Evolutionary conservation across 805 yeast genomes (phyloP).

Genomic region (Ogataea polymorpha): DNA sequence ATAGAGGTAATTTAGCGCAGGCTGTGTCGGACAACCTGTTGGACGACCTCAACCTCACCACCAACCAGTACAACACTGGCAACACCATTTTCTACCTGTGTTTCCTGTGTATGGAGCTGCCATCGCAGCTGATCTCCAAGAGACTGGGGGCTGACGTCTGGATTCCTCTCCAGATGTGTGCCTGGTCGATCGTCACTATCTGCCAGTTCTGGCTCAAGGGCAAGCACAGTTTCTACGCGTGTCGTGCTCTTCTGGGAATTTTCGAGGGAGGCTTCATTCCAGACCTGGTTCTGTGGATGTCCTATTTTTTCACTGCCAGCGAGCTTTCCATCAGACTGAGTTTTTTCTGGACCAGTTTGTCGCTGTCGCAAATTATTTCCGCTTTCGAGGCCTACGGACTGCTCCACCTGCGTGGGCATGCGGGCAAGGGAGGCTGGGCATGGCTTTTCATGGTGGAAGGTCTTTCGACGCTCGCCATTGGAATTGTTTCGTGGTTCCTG

Average conservation of each 20-base stretch:
- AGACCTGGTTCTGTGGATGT: slow-evolving; percentile 59
- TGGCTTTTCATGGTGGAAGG: slow-evolving; percentile 70
- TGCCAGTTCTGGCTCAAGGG: slow-evolving; percentile 45
- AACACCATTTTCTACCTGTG: slow-evolving; percentile 50
- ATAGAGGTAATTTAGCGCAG: slow-evolving; percentile 54
- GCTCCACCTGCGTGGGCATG: slow-evolving; percentile 44
- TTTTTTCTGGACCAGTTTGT: slow-evolving; percentile 56
- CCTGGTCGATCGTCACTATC: slow-evolving; percentile 57
- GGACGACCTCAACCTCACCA: slow-evolving; percentile 48
- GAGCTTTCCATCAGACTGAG: slow-evolving; percentile 60
- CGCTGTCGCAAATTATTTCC: slow-evolving; percentile 43
- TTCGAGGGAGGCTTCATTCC: slow-evolving; percentile 73
- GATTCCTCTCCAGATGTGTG: slow-evolving; percentile 55
- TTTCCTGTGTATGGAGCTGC: slow-evolving; percentile 57
- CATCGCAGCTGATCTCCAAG: slow-evolving; percentile 65
- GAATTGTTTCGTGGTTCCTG: slow-evolving; percentile 34
- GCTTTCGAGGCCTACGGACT: slow-evolving; percentile 50
- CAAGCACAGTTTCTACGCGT: slow-evolving; percentile 42
- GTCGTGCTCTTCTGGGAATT: slow-evolving; percentile 52
- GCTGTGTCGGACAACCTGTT: slow-evolving; percentile 55
- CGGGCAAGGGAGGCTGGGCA: slow-evolving; percentile 55
- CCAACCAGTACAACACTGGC: slow-evolving; percentile 58
- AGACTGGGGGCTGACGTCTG: slow-evolving; percentile 59
- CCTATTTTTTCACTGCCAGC: slow-evolving; percentile 58
- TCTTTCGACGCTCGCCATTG: slow-evolving; percentile 49